phyloP scores from a whole-genome alignment of 2,329 filamentous ascomycete genomes.

The Ophiostoma angusticollis region DNA sequence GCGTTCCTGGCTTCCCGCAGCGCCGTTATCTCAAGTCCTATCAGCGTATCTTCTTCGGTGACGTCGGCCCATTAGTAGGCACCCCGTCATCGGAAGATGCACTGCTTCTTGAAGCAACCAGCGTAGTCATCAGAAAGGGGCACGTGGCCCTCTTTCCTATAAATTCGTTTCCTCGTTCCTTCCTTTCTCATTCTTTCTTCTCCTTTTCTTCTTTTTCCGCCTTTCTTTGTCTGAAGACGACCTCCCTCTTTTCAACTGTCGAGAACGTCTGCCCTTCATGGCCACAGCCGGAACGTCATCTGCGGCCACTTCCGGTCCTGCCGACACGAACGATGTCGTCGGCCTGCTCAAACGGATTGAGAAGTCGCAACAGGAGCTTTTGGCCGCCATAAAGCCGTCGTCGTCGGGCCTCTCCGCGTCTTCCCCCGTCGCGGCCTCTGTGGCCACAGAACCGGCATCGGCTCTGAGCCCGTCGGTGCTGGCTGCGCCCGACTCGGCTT shows the following conservation, averaged over 20 bases:
- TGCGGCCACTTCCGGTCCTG: neutral
- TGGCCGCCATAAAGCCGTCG: slow-evolving; percentile 25
- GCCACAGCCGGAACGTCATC: slow-evolving; percentile 7
- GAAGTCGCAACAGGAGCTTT: slow-evolving; percentile 28
- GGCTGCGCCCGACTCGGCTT: slow-evolving; percentile 7
- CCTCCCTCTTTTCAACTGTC: neutral
- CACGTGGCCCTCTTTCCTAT: too few relatives aligned
- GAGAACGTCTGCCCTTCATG: slow-evolving; percentile 12
- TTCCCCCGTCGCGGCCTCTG: neutral
- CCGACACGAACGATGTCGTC: slow-evolving; percentile 23
- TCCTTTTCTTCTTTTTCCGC: slow-evolving; percentile 1
- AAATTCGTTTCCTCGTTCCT: slow-evolving; percentile 7
- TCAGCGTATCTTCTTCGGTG: too few relatives aligned
- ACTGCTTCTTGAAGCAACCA: too few relatives aligned
- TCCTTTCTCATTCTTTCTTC: slow-evolving; percentile 4
- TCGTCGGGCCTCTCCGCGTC: neutral
- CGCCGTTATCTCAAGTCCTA: too few relatives aligned
- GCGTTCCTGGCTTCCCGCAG: too few relatives aligned
- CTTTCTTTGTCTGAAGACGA: too few relatives aligned
- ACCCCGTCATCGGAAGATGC: too few relatives aligned
- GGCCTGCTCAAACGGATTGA: slow-evolving; percentile 25
- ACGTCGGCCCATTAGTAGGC: too few relatives aligned
- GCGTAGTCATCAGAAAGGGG: too few relatives aligned
- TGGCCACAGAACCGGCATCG: neutral
- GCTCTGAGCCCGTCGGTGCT: slow-evolving; percentile 3